Base-by-base conservation (phyloP, 2,329 filamentous ascomycete species). In the Exophiala phaeomuriformis region DNA sequence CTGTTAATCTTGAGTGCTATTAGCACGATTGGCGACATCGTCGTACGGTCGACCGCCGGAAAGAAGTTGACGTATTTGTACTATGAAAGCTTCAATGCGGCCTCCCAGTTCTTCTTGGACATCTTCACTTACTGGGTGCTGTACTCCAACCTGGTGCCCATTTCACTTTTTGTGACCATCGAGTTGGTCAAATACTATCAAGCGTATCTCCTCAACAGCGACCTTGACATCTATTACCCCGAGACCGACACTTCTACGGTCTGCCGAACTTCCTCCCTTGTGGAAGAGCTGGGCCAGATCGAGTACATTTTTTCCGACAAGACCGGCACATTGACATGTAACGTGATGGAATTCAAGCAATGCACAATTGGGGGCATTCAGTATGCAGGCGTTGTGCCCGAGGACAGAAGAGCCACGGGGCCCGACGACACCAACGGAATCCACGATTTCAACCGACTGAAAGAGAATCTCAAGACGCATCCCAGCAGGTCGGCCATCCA, bases 241-340 rank as follows among this genome's bases (percentile, higher is more conserved):
- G 88, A 89, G 67, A 95, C 85, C 0, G 90, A 98, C 65, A 98
- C 91, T 0, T 90, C 93, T 8, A 90, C 93, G 3, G 95, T 93
- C 61, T 98, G 93, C 71, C 83, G 93, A 64, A 98, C 93, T 0
- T 97, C 91, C 1, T 96, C 90, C 61, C 76, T 98, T 67, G 93
- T 98, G 7, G 93, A 98, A 72, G 94, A 98, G 67, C 74, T 98
- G 42, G 93, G 93, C 51, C 95, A 97, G 79, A 94, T 98, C 42
- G 93, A 97, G 66, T 98, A 94, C 65, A 93, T 98, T 60, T 98
- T 98, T 69, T 96, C 90, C 0, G 91, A 97, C 75, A 97, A 97
- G 75, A 97, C 91, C 1, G 91, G 91, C 41, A 97, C 91, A 3
- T 75, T 97, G 65, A 97, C 91, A n/a, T 95, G 90, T 72, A 97